Base-by-base conservation (phyloP, 306 rosid species). In the Sophora flavescens region DNA sequence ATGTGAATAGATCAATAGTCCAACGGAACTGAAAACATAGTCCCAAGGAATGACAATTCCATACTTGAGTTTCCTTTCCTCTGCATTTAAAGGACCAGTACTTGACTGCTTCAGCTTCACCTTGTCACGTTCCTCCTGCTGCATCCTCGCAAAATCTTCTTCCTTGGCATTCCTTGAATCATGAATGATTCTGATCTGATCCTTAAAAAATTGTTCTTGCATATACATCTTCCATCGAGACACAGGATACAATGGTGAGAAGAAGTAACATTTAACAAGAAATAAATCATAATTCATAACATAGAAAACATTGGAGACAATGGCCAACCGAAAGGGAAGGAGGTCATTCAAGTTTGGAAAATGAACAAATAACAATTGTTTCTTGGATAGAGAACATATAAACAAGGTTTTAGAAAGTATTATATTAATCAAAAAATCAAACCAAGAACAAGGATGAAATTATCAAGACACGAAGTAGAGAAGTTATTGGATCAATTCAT, bases 81-180 rank as follows among this genome's bases (percentile, higher is more conserved):
- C 90, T 0, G 89, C 61, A 82, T 81, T 80, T 16, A 82, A 76
- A 47, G 83, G 80, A 66, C 67, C 50, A 17, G 41, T 76, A 63
- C 82, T 86, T 4, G 87, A 85, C 53, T 84, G 85, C 84, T 85
- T 85, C 75, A 85, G 85, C 84, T 85, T 85, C 75, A 85, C 88
- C 84, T 91, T 93, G 76, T 89, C 88, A 5, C 96, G 93, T 33
- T 93, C 87, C 41, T 88, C 91, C 82, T 89, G 91, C 83, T 93
- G 98, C 81, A 86, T 54, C 81, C 85, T 88, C 89, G 89, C 96
- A 70, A 93, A 93, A 10, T 83, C 75, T 66, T 89, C 95, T 74
- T 89, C 98, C 74, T 81, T 91, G 1, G 70, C 87, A 60, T 75
- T 70, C 86, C 87, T 86, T 9, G 86, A 70, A 22, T 87, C 87